These are phyloP conservation scores for Mycena pura DNA, from an alignment of 768 basidiomycete genomes.

Conservation along the genomic window DNA sequence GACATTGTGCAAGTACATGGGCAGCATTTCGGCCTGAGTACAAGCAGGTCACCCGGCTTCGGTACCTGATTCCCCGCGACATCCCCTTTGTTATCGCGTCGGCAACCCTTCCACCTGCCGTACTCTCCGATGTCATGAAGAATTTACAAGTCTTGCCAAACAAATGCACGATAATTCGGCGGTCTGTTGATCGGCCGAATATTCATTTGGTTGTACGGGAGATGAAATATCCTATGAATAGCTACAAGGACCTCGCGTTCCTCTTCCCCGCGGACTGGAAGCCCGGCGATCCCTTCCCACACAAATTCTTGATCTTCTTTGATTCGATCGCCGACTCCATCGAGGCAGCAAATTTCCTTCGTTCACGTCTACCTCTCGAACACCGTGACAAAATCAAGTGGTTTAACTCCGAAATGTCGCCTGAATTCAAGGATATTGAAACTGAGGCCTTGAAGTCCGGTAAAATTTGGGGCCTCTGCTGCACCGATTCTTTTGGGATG, in stretches of 20 bases:
- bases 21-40: conserved; percentile 43
- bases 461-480: conserved; percentile 28
- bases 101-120: no score
- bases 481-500: conserved; percentile 33
- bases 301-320: conserved; percentile 31
- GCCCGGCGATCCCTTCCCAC: neutral
- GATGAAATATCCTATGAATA: conserved; percentile 17
- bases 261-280: conserved; percentile 15
- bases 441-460: conserved; percentile 6
- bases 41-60: conserved; percentile 28
- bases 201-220: conserved; percentile 17
- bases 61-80: no score
- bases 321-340: conserved; percentile 22
- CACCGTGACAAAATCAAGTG: conserved; percentile 24
- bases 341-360: conserved; percentile 9
- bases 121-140: conserved; percentile 28
- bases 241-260: conserved; percentile 19
- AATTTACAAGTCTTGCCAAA: conserved; percentile 28
- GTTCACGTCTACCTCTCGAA: conserved; percentile 6
- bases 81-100: no score
- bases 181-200: conserved; percentile 23
- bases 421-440: conserved; percentile 15
- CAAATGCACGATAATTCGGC: neutral
- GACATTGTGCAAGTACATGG: conserved; percentile 47
- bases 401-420: conserved; percentile 29